A percentile compares a stretch with the other conserved stretches of the same genome.
These are phyloP conservation scores for Hapsidospora chrysogenum DNA, from an alignment of 495 filamentous ascomycete genomes.

Conservation along the genomic window DNA sequence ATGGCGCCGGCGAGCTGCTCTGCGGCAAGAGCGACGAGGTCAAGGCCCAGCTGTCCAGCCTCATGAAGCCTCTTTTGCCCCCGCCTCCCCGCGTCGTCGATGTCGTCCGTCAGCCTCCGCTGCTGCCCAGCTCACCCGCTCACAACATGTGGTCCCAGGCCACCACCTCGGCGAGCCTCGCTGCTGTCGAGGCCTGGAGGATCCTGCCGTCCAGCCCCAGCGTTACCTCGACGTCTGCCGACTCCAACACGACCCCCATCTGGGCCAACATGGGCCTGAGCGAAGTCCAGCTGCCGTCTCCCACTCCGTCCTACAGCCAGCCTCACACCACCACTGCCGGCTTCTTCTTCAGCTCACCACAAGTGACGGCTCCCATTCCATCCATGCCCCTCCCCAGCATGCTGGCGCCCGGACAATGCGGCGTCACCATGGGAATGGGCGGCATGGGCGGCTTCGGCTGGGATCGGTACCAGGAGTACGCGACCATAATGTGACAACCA, in stretches of 20 bases:
- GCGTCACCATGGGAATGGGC: constrained; percentile 57
- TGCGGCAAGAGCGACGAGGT: constrained; percentile 87
- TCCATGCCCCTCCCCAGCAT: constrained; percentile 78
- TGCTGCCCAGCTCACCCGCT: constrained; percentile 75
- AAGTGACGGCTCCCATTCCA: constrained; percentile 52
- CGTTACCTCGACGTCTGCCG: constrained; percentile 48
- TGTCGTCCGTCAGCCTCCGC: constrained; percentile 65
- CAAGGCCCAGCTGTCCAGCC: constrained; percentile 66
- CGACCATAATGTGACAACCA: constrained; percentile 49
- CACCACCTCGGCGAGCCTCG: constrained; percentile 26
- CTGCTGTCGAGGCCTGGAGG: constrained; percentile 79
- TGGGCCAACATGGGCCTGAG: constrained; percentile 67
- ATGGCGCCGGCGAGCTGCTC: constrained; percentile 85
- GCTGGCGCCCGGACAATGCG: constrained; percentile 63
- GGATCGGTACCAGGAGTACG: constrained; percentile 50
- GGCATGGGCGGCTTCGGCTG: constrained; percentile 66
- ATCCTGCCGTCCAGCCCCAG: constrained; percentile 78
- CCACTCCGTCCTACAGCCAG: constrained; percentile 65
- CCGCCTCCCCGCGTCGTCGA: constrained; percentile 89
- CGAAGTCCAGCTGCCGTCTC: constrained; percentile 51
- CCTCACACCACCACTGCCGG: constrained; percentile 56
- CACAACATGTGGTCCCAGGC: constrained; percentile 66
- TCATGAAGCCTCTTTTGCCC: constrained; percentile 81
- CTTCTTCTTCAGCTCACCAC: constrained; percentile 42
- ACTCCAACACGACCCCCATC: constrained; percentile 47